phyloP scores from a whole-genome alignment of 768 basidiomycete species.

The Cantharellus anzutake region DNA sequence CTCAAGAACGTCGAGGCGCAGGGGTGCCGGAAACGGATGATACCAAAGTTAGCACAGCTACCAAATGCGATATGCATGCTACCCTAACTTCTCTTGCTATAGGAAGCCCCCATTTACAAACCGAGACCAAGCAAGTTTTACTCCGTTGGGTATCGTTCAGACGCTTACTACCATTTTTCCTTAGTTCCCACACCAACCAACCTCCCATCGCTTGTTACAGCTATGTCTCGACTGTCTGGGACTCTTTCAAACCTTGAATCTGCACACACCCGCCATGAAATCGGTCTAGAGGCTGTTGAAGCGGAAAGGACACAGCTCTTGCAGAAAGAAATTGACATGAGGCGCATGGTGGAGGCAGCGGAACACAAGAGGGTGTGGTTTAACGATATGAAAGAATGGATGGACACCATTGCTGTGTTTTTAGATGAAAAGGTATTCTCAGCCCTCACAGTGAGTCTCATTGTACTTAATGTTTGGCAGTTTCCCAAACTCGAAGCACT shows the following conservation, averaged over 20 bases:
- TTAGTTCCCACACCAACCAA: slow-evolving; percentile 47
- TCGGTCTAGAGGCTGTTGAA: slow-evolving; percentile 34
- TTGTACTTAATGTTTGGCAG: slow-evolving; percentile 20
- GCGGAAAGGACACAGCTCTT: slow-evolving; percentile 49
- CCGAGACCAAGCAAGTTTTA: slow-evolving; percentile 45
- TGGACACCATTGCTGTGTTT: slow-evolving; percentile 69
- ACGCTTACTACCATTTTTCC: slow-evolving; percentile 1
- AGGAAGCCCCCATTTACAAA: slow-evolving; percentile 39
- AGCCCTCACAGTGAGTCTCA: not conserved
- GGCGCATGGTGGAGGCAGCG: slow-evolving; percentile 51
- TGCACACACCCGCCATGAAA: slow-evolving; percentile 46
- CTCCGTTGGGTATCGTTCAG: not conserved
- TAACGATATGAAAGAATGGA: slow-evolving; percentile 53
- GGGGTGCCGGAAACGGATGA: slow-evolving; percentile 20
- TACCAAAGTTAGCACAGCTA: not conserved
- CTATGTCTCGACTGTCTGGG: slow-evolving; percentile 40
- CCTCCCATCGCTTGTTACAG: slow-evolving; percentile 43
- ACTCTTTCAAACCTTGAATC: slow-evolving; percentile 39
- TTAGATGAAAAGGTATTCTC: slow-evolving; percentile 65
- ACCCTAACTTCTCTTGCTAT: not conserved
- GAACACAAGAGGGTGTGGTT: slow-evolving; percentile 76
- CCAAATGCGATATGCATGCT: not conserved
- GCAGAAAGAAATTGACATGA: slow-evolving; percentile 48
- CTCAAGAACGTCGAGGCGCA: slow-evolving; percentile 62
- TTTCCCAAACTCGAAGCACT: slow-evolving; percentile 60